Evolutionary conservation across 352 stramenopile genomes (phyloP), one percentile per base, ranked within the genome.

Genomic region (Hyaloperonospora arabidopsidis): DNA sequence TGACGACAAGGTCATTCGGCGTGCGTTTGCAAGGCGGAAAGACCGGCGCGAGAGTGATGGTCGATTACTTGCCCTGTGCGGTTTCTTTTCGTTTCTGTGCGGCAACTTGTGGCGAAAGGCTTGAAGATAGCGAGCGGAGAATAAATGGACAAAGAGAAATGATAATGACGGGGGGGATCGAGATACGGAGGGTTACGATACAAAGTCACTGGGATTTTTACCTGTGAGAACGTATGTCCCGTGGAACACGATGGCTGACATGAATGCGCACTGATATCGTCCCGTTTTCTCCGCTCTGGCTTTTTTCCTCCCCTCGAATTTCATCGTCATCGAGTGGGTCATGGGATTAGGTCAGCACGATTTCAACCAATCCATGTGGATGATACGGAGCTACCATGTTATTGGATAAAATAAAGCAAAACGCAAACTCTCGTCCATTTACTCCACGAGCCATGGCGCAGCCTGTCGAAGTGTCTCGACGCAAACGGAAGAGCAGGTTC

Each of bases 401-500:
- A 51, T 51, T 51, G 45, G 45, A n/a, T 51, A n/a, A 51, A 51
- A 51, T 25, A 29, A 15, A 25, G 11, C 10, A n/a, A 25, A 17
- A 39, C 6, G 4, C 15, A 36, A 17, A 45, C 18, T 4, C 8
- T 8, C 25, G 25, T 0, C 25, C 25, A 32, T 45, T 28, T 4
- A 25, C 40, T 29, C 17, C n/a, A 52, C 32, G 13, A 52, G 4
- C 29, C 22, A 72, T 67, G 56, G 45, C 68, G 51, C 59, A 52
- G 11, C 58, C 65, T 36, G 58, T 65, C 23, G 68, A 74, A 36
- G 49, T 50, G 54, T 43, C 59, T 55, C 65, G 66, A 22, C 80
- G 80, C 46, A 93, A 91, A 72, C 80, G 80, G 57, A 86, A 87
- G 72, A 89, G 79, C 68, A 75, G 83, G 36, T 93, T 93, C 60